Base-by-base conservation (phyloP, 768 basidiomycete species). In the Collybiopsis confluens region DNA sequence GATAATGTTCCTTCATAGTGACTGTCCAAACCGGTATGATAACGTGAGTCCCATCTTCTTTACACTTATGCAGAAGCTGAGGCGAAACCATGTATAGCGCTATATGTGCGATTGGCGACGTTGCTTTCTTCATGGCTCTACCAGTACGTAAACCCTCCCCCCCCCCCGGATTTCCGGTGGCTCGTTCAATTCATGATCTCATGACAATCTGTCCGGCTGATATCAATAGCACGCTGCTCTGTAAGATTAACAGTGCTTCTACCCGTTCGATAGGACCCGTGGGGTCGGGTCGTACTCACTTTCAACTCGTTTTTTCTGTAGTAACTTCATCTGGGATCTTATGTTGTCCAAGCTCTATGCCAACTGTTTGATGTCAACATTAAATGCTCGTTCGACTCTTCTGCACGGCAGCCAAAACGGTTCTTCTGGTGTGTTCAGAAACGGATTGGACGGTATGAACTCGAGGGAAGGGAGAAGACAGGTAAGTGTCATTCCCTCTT, bases 311-410 rank as follows among this genome's bases (percentile, higher is more conserved):
- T n/a, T n/a, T 11, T 2, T 7, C 33, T 42, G 1, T 44, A 74
- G 76, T 23, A 79, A 78, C 58, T 80, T 80, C 58, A 54, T 78
- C 8, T 80, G 74, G 73, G 77, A 78, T 56, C 64, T 80, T 20
- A 67, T 75, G 10, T 64, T 80, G 13, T 70, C 75, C 1, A 79
- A 78, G 50, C 66, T 80, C 7, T 80, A 80, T 59, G 54, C 74
- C 18, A 80, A 79, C 51, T 77, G 75, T 49, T 64, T 78, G 4
- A 59, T 80, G 35, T 78, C 77, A 4, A 76, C 77, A 3, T 67
- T 80, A 23, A 79, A 80, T 47, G 73, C 77, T 24, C 71, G 77
- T 7, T 64, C 69, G 0, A 28, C 10, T 10, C 51, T 50, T 2
- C 9, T 41, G 8, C 41, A 42, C 40, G 33, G 13, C 16, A 33